These are phyloP conservation scores for Dendrobium catenatum DNA, from an alignment of 106 monocot genomes.

Conservation along the genomic window DNA sequence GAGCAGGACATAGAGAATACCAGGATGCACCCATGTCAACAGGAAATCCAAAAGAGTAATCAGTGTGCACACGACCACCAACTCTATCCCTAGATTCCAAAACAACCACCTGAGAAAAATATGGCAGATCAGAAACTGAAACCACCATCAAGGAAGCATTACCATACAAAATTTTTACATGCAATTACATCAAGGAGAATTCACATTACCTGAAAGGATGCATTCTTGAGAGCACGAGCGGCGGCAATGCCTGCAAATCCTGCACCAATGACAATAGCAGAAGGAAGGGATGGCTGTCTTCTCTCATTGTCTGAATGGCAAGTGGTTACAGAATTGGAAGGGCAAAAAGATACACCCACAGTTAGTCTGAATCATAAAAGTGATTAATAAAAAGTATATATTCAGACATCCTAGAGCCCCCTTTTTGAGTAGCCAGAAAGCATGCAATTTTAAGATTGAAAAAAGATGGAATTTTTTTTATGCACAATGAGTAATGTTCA, in stretches of 20 bases:
- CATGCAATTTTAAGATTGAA: too few relatives aligned
- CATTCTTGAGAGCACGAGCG: slow-evolving; percentile 62
- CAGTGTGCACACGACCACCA: slow-evolving; percentile 73
- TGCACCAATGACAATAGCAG: slow-evolving; percentile 70
- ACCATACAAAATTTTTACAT: not conserved
- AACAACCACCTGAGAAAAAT: slow-evolving; percentile 54
- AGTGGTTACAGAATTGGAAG: slow-evolving; percentile 20
- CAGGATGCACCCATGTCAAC: slow-evolving; percentile 88
- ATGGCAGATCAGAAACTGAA: not conserved
- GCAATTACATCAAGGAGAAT: not conserved
- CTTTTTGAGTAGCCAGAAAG: not conserved
- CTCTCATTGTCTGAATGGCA: slow-evolving; percentile 24
- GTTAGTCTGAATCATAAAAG: not conserved
- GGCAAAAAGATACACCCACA: not conserved
- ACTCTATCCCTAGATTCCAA: slow-evolving; percentile 79
- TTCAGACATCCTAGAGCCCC: not conserved
- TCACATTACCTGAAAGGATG: slow-evolving; percentile 32
- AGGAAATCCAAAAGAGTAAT: slow-evolving; percentile 82
- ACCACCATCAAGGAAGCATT: too few relatives aligned
- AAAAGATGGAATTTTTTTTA: too few relatives aligned
- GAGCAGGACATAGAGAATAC: slow-evolving; percentile 12
- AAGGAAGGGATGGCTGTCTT: slow-evolving; percentile 32
- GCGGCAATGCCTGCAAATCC: slow-evolving; percentile 84
- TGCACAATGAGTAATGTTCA: too few relatives aligned
- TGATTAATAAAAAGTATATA: not conserved